Evolutionary conservation across 768 basidiomycete genomes (phyloP), one percentile per base, ranked within the genome.

Genomic region (Tylopilus vinaceipallidus): DNA sequence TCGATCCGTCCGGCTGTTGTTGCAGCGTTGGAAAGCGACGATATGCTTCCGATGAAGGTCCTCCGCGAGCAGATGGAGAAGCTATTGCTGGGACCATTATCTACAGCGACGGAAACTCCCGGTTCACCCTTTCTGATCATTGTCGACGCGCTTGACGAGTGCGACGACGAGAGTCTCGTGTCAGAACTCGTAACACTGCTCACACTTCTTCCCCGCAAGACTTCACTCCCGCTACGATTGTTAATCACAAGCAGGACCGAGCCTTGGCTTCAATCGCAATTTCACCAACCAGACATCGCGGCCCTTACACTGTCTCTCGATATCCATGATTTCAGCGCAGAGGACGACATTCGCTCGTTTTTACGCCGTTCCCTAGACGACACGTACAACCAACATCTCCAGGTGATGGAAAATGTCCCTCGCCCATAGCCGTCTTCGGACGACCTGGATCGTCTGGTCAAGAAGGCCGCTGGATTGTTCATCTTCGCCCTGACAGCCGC

Each of bases 51-150:
- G 2, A 42, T 53, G 35, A 62, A 66, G 29, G 61, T 64, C 6
- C 60, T 66, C 16, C 64, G 62, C 30, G 61, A 63, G 33, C 67
- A 68, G 20, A 55, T 65, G 47, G 56, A 62, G 41, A 61, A 62
- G 41, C 53, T 68, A 5, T 40, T 68, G 10, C 20, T 59, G 12
- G 56, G 53, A 9, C 63, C 66, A 13, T 47, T 61, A 19, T 50
- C 44, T 5, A 49, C 43, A 5, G 50, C 49, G 12, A 49, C 46
- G 1, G 60, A 56, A 33, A 40, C 45, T 1, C 51, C 48, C 0
- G 34, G 39, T 3, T 47, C 54, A 17, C 59, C 59, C 0, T 34
- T 63, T 9, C 39, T 68, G 4, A 54, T 68, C 8, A 9, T 62
- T 10, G 22, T 63, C 6, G 61, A 62, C 39, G 57, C 61, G 3